phyloP scores from a whole-genome alignment of 768 basidiomycete species.

The Lactifluus pinguis region DNA sequence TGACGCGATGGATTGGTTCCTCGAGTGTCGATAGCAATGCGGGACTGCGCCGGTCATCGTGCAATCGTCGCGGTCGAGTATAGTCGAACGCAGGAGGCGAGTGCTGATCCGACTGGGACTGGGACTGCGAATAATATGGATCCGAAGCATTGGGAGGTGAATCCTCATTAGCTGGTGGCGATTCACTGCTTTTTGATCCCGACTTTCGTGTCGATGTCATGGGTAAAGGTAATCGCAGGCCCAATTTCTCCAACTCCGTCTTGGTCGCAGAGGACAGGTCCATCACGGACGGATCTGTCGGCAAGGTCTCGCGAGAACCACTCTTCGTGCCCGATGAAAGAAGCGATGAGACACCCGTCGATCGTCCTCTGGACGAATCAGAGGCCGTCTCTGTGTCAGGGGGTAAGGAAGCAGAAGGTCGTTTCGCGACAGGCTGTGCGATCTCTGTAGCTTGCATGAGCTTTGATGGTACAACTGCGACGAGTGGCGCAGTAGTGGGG shows the following conservation, averaged over 20 bases:
- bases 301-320: conserved; percentile 14
- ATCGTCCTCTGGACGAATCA: conserved; percentile 15
- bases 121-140: conserved; percentile 8
- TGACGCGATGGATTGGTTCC: conserved; percentile 71
- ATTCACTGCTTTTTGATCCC: conserved; percentile 3
- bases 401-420: not conserved
- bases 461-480: not conserved
- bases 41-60: conserved; percentile 42
- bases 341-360: conserved; percentile 13
- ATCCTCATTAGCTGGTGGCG: conserved; percentile 8
- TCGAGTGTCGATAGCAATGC: conserved; percentile 50
- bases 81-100: conserved; percentile 38
- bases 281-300: conserved; percentile 18
- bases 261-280: conserved; percentile 8
- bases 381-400: conserved; percentile 1
- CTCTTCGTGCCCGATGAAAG: conserved; percentile 9
- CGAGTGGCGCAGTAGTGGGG: not conserved
- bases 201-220: not conserved
- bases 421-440: conserved; percentile 5
- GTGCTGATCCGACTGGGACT: conserved; percentile 10
- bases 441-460: not conserved
- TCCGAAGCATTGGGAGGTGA: conserved; percentile 10
- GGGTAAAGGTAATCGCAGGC: not conserved
- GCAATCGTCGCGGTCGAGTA: conserved; percentile 52
- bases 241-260: conserved; percentile 1